Evolutionary conservation across 805 yeast species (phyloP).

Genomic region (Pichia pseudocactophila): DNA sequence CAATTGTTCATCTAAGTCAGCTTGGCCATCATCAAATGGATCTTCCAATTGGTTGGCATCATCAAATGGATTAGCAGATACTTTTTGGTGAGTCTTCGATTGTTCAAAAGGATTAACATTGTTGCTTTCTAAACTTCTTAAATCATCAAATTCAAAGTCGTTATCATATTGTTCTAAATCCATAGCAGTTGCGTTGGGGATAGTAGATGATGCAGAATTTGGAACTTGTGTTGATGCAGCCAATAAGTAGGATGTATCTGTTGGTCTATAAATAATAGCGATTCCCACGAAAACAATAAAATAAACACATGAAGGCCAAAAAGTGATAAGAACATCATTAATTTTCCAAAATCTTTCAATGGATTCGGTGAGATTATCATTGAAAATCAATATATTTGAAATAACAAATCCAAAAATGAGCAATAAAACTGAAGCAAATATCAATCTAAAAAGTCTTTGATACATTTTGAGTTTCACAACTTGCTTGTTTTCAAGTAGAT

Average conservation of each 20-base stretch:
- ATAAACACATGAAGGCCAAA: constrained; percentile 91
- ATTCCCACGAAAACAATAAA: constrained; percentile 74
- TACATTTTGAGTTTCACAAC: constrained; percentile 85
- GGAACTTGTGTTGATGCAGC: constrained; percentile 93
- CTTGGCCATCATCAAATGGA: constrained; percentile 12
- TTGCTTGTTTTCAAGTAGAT: constrained; percentile 79
- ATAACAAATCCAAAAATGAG: constrained; percentile 63
- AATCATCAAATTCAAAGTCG: constrained; percentile 52
- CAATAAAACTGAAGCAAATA: constrained; percentile 62
- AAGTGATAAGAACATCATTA: constrained; percentile 78
- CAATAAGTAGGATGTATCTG: constrained; percentile 86
- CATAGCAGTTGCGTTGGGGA: constrained; percentile 18
- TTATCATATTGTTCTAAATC: constrained; percentile 34
- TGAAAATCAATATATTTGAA: constrained; percentile 60
- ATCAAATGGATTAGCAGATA: constrained; percentile 24
- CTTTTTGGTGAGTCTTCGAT: neutral
- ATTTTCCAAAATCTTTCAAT: constrained; percentile 89
- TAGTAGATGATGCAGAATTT: constrained; percentile 36
- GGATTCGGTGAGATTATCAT: constrained; percentile 66
- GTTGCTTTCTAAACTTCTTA: constrained; percentile 40
- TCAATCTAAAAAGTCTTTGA: constrained; percentile 63
- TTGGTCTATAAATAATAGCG: constrained; percentile 95
- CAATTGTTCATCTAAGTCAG: constrained; percentile 25
- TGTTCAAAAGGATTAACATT: constrained; percentile 25
- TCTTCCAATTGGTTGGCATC: constrained; percentile 17